Conservation (phyloP, 2,329 filamentous ascomycete species). For the Calonectria multiphialidica region DNA sequence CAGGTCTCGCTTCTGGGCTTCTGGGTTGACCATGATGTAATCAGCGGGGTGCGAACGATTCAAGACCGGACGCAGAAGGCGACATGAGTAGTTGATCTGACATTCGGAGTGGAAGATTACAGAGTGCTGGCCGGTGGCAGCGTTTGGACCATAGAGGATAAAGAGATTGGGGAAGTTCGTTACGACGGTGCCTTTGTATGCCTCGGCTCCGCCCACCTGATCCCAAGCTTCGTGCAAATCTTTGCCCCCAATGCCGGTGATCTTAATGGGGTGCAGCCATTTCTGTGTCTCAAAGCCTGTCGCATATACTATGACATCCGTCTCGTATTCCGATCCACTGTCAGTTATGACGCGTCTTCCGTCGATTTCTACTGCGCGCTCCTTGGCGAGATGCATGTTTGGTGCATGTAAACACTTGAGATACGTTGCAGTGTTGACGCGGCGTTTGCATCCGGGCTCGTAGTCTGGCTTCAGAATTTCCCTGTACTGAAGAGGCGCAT, state of each 20-base stretch:
- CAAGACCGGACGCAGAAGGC: slow-evolving; percentile 8
- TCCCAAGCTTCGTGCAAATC: slow-evolving; percentile 17
- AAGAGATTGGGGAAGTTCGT: slow-evolving; percentile 15
- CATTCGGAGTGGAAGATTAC: slow-evolving; percentile 22
- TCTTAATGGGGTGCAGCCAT: slow-evolving; percentile 9
- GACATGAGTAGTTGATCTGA: slow-evolving; percentile 19
- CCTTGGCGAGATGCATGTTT: slow-evolving; percentile 19
- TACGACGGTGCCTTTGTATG: slow-evolving; percentile 18
- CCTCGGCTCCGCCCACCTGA: slow-evolving; percentile 11
- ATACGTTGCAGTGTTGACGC: slow-evolving; percentile 16
- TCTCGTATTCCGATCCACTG: neutral
- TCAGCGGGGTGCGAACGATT: neutral
- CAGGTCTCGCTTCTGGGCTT: slow-evolving; percentile 9
- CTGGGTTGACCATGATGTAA: slow-evolving; percentile 16
- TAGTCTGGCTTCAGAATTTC: slow-evolving; percentile 12
- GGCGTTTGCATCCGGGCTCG: slow-evolving; percentile 10
- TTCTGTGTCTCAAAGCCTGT: slow-evolving; percentile 17
- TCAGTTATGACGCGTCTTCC: neutral
- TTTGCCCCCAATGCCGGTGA: slow-evolving; percentile 3
- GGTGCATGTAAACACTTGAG: slow-evolving; percentile 5
- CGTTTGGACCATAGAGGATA: slow-evolving; percentile 16
- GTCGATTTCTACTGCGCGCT: neutral
- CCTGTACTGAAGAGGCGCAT: neutral
- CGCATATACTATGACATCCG: slow-evolving; percentile 11
- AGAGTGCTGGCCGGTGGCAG: slow-evolving; percentile 16